These are phyloP conservation scores for Psidium guajava DNA, from an alignment of 345 rosid genomes.

Conservation along the genomic window DNA sequence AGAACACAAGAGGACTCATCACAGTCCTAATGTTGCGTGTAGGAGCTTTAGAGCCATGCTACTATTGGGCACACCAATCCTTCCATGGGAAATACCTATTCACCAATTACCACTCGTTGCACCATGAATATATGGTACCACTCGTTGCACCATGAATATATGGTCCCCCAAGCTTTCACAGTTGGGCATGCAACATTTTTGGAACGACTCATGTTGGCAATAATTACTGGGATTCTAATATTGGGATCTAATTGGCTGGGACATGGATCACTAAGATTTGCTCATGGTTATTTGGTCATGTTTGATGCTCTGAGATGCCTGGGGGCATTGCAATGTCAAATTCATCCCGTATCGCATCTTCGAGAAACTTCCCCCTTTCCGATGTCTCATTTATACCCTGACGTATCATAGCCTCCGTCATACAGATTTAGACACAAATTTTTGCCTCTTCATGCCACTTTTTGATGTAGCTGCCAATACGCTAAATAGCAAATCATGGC, in stretches of 20 bases:
- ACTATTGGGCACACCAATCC: slow-evolving; percentile 49
- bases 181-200: slow-evolving; percentile 59
- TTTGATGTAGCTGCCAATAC: slow-evolving; percentile 76
- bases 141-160: slow-evolving; percentile 77
- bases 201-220: slow-evolving; percentile 49
- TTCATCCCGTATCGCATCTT: slow-evolving; percentile 53
- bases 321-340: slow-evolving; percentile 82
- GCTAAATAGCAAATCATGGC: slow-evolving; percentile 62
- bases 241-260: slow-evolving; percentile 53
- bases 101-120: slow-evolving; percentile 59
- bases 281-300: slow-evolving; percentile 42
- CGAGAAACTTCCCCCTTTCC: slow-evolving; percentile 41
- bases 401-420: slow-evolving; percentile 89
- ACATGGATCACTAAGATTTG: slow-evolving; percentile 43
- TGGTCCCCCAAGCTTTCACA: slow-evolving; percentile 67
- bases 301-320: slow-evolving; percentile 77
- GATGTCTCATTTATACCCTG: slow-evolving; percentile 75
- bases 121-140: not conserved
- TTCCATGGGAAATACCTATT: slow-evolving; percentile 52
- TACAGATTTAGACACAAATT: slow-evolving; percentile 60
- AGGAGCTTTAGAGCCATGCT: slow-evolving; percentile 74
- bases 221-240: slow-evolving; percentile 57
- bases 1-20: slow-evolving; percentile 55
- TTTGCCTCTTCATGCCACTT: slow-evolving; percentile 93
- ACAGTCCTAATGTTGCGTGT: slow-evolving; percentile 56